Evolutionary conservation across 345 rosid species (phyloP), one percentile per base, ranked within the genome.

Genomic region (Camelina hispida): DNA sequence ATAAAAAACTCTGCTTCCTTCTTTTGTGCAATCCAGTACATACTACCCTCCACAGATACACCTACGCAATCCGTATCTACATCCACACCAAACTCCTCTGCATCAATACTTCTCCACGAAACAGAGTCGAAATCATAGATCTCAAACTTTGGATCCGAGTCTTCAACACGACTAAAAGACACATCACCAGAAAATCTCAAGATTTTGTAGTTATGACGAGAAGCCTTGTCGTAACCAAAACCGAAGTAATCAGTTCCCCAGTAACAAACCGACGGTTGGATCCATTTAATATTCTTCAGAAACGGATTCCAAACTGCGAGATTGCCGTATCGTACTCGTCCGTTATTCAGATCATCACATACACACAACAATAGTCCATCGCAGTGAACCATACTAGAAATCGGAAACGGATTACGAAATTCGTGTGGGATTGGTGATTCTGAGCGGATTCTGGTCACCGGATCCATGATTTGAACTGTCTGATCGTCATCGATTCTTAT

Each of bases 121-220:
- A 15, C 7, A n/a, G 66, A 40, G 13, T 40, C 9, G 34, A 23
- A 40, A 1, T 62, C 16, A 40, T 40, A 62, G 1, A 62, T 62
- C 66, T 61, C 48, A 61, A 7, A 20, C 5, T 7, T 60, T 10
- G 44, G 44, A 9, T 0, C 14, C 2, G 42, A 2, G 9, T 4
- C 30, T 28, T 37, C 7, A 37, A 9, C 3, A 35, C 2, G 38
- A 37, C 3, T 2, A 2, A 40, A 11, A 42, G 5, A 42, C 46
- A 12, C 0, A 42, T 12, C 6, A 42, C 1, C 15, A 42, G 37
- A 34, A 34, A 42, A 3, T 16, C 66, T 61, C 17, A 61, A 43
- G 50, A 61, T 38, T 28, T 61, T 61, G 50, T 60, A 60, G 23
- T 22, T 15, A 38, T 60, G 11, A 3, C 47, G 65, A 38, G 9